Base-by-base conservation (phyloP, 2,329 filamentous ascomycete genomes). In the Stachybotrys elegans region DNA sequence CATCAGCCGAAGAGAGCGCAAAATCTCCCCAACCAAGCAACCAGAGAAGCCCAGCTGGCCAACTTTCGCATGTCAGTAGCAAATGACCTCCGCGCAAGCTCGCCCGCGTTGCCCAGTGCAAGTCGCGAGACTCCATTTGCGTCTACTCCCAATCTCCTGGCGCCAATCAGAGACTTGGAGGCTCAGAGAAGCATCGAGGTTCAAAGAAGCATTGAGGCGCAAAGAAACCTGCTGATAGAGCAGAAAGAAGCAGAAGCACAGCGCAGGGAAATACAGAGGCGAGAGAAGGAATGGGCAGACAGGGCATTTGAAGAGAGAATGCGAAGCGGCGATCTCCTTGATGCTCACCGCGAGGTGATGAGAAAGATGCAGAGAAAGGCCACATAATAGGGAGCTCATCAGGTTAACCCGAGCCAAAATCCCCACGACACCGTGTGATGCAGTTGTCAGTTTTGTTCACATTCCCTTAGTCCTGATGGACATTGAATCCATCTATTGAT, bases 341-440 rank as follows among this genome's bases (percentile, higher is more conserved):
- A 87, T 37, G 76, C 83, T 19, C 91, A 96, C 61, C 76, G 85
- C 17, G 84, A 91, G 50, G 87, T 85, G 1, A 76, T 96, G 78
- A 75, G 86, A 50, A 83, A 75, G 61, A 86, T 96, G 83, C 90
- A 95, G 56, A 66, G 63, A 27, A 53, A 59, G 20, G 68, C 69
- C 2, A 69, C n/a, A n/a, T n/a, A n/a, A n/a, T n/a, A n/a, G n/a
- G n/a, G n/a, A n/a, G n/a, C n/a, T n/a, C n/a, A n/a, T n/a, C n/a
- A n/a, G n/a, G n/a, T n/a, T n/a, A n/a, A n/a, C n/a, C n/a, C n/a
- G n/a, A n/a, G n/a, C n/a, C n/a, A n/a, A n/a, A n/a, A n/a, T n/a
- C n/a, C n/a, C n/a, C n/a, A n/a, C n/a, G n/a, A n/a, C n/a, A n/a
- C n/a, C n/a, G n/a, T n/a, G n/a, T n/a, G n/a, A n/a, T n/a, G n/a